Evolutionary conservation across 306 rosid genomes (phyloP).

Genomic region (Ochetophila trinervis): DNA sequence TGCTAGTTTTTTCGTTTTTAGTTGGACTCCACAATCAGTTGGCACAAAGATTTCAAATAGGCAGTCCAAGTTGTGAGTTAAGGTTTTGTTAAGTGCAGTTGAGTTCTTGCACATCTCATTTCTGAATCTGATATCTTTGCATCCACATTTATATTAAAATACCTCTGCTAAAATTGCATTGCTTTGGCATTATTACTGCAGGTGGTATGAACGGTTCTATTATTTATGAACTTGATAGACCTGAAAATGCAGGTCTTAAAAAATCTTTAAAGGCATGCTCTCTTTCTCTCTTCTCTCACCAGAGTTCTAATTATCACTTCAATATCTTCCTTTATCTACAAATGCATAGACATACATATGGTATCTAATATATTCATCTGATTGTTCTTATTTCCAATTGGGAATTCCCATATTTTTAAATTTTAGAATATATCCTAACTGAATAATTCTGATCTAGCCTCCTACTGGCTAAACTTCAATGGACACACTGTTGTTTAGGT

Average conservation of each 20-base stretch:
- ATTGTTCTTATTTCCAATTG: neutral
- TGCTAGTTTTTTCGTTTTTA: too few relatives aligned
- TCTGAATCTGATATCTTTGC: too few relatives aligned
- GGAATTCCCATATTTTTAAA: neutral
- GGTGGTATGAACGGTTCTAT: conserved; percentile 99
- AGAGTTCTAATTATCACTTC: neutral
- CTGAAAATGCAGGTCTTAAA: conserved; percentile 78
- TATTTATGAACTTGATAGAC: conserved; percentile 78
- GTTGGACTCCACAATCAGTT: neutral
- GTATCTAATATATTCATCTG: neutral
- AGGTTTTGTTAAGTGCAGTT: too few relatives aligned
- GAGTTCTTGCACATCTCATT: too few relatives aligned
- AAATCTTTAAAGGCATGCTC: conserved; percentile 69
- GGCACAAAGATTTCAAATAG: neutral
- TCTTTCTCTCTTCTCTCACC: conserved; percentile 17
- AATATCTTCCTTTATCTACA: neutral
- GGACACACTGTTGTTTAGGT: conserved; percentile 49
- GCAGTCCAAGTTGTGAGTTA: too few relatives aligned
- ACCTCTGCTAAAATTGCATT: conserved; percentile 4
- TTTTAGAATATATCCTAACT: conserved; percentile 3
- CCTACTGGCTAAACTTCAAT: conserved; percentile 29
- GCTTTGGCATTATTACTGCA: conserved; percentile 35
- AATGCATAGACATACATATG: neutral
- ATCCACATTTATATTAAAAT: too few relatives aligned
- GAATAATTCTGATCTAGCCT: conserved; percentile 15